phyloP scores from a whole-genome alignment of 2,329 filamentous ascomycete genomes.

The Paraconiothyrium brasiliense region DNA sequence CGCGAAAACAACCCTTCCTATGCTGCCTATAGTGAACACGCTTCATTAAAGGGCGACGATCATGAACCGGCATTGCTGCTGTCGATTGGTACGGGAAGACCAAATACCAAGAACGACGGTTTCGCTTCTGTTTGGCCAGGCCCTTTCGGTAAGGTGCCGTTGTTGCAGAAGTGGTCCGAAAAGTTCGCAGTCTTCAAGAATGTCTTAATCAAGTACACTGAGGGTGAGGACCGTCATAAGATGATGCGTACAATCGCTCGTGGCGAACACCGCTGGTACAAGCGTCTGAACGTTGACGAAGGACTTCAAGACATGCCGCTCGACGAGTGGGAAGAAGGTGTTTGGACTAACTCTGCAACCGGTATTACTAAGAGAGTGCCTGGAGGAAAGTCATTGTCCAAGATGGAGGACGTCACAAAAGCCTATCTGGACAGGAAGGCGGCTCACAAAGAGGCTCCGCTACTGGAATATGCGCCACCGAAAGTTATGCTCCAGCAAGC shows the following conservation, averaged over 20 bases:
- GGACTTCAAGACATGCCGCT: slow-evolving; percentile 58
- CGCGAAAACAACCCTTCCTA: slow-evolving; percentile 61
- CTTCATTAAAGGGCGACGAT: slow-evolving; percentile 55
- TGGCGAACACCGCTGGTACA: slow-evolving; percentile 62
- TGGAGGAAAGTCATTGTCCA: slow-evolving; percentile 54
- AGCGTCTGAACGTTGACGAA: slow-evolving; percentile 58
- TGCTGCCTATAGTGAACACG: slow-evolving; percentile 59
- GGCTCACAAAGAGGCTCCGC: slow-evolving; percentile 47
- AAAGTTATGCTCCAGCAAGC: slow-evolving; percentile 56
- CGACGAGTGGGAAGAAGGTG: slow-evolving; percentile 58
- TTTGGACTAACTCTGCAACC: slow-evolving; percentile 48
- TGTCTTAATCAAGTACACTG: slow-evolving; percentile 62
- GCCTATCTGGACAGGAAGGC: slow-evolving; percentile 52
- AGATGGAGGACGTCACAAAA: slow-evolving; percentile 56
- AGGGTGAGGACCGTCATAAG: slow-evolving; percentile 59
- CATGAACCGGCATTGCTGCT: slow-evolving; percentile 56
- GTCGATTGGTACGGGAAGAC: slow-evolving; percentile 58
- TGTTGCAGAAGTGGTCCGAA: slow-evolving; percentile 57
- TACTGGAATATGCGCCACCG: slow-evolving; percentile 55
- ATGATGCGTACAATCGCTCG: slow-evolving; percentile 57
- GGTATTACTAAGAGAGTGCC: slow-evolving; percentile 43
- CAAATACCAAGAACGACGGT: slow-evolving; percentile 56
- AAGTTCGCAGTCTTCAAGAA: slow-evolving; percentile 61
- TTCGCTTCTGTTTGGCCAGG: slow-evolving; percentile 59
- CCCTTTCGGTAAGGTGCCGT: slow-evolving; percentile 52